Percentiles rank a stretch among this genome's conserved stretches.
Conservation (phyloP, 768 basidiomycete genomes). For the Rubroboletus pulcherrimus region DNA sequence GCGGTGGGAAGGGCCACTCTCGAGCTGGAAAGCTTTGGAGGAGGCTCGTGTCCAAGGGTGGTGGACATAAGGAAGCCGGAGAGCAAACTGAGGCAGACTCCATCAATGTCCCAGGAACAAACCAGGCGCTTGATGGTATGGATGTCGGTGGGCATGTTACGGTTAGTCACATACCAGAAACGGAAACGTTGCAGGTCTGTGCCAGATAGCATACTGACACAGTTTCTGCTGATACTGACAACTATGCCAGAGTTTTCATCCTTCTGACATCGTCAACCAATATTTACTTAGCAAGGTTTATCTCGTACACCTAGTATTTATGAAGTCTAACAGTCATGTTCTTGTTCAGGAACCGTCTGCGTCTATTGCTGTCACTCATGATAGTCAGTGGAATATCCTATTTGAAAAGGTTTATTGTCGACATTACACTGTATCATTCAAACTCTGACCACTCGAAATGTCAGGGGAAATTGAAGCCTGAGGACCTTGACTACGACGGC, state of each 20-base stretch:
- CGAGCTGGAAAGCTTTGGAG: neutral
- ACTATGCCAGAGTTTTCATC: conserved; percentile 4
- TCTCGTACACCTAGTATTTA: neutral
- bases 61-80: neutral
- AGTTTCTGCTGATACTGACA: neutral
- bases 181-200: neutral
- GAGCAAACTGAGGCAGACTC: neutral
- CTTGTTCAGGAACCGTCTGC: neutral
- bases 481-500: neutral
- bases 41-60: neutral
- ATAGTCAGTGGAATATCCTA: conserved; percentile 7
- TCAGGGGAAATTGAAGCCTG: neutral
- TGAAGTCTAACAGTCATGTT: neutral
- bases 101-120: neutral
- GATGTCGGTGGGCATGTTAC: neutral
- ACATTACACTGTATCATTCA: neutral
- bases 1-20: neutral
- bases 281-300: conserved; percentile 4
- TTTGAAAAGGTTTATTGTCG: neutral
- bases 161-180: conserved; percentile 1
- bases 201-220: neutral
- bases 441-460: neutral
- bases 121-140: too few species aligned
- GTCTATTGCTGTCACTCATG: conserved; percentile 5
- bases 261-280: conserved; percentile 12